phyloP scores from a whole-genome alignment of 352 stramenopile species.

The Phytophthora crassamura region DNA sequence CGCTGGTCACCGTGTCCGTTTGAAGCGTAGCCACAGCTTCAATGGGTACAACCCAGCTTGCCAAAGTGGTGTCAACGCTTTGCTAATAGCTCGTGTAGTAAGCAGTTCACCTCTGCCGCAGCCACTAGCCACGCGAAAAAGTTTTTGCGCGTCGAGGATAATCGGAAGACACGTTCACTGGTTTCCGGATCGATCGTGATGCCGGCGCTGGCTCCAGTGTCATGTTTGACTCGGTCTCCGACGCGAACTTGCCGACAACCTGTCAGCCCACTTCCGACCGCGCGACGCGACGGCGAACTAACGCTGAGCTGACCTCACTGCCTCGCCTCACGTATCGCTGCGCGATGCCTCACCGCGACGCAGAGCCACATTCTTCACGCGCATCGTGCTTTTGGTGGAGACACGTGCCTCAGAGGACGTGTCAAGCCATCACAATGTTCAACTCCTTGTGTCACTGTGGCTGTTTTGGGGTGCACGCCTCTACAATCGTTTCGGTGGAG shows the following conservation, averaged over 20 bases:
- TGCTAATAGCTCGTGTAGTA: too few species aligned
- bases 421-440: slow-evolving; percentile 30
- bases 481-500: slow-evolving; percentile 31
- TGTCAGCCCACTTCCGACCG: background rate
- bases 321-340: background rate
- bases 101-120: too few species aligned
- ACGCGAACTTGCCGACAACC: background rate
- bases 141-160: too few species aligned
- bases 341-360: slow-evolving; percentile 5
- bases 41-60: too few species aligned
- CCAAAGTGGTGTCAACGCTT: too few species aligned
- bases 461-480: slow-evolving; percentile 19
- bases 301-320: background rate
- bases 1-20: too few species aligned
- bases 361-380: slow-evolving; percentile 17
- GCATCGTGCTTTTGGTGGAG: slow-evolving; percentile 22
- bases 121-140: too few species aligned
- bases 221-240: slow-evolving; percentile 3
- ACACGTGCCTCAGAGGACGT: background rate
- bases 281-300: slow-evolving; percentile 4
- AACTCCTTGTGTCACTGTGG: slow-evolving; percentile 23
- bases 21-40: too few species aligned
- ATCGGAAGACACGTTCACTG: too few species aligned
- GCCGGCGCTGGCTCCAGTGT: slow-evolving; percentile 2
- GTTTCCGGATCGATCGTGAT: too few species aligned